Evolutionary conservation across 106 monocot species (phyloP).

Genomic region (Dendrobium nobile): DNA sequence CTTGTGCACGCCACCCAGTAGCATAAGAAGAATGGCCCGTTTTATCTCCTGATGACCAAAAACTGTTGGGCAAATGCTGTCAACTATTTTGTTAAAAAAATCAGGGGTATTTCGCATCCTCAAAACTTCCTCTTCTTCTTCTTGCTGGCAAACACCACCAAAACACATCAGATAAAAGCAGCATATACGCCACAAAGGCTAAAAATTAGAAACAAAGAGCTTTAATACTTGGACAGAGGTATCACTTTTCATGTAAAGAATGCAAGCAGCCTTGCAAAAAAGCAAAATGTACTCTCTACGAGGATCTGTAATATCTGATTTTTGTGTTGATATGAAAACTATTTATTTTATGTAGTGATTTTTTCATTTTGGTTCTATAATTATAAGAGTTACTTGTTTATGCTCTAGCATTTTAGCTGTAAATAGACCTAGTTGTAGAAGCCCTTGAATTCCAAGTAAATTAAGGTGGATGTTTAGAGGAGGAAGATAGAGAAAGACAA

Average conservation of each 20-base stretch:
- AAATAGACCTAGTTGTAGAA: no score
- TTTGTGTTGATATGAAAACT: no score
- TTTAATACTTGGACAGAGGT: neutral
- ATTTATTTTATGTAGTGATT: no score
- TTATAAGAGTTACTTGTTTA: no score
- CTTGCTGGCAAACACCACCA: constrained; percentile 51
- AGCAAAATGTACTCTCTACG: no score
- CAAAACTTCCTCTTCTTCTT: constrained; percentile 77
- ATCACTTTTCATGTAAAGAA: neutral
- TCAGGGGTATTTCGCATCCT: constrained; percentile 83
- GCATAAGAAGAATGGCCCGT: constrained; percentile 86
- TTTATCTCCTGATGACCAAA: constrained; percentile 99
- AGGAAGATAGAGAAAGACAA: no score
- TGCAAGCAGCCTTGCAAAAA: neutral
- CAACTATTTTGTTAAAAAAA: constrained; percentile 94
- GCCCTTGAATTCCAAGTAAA: no score
- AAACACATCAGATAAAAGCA: constrained; percentile 2
- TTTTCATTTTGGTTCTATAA: no score
- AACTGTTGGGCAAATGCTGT: constrained; percentile 92
- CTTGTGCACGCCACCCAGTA: constrained; percentile 95
- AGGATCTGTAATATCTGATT: no score
- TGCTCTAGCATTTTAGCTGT: no score
- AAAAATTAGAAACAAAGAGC: neutral
- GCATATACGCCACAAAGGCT: neutral
- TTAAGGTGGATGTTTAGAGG: no score